Conservation (phyloP, 2,329 filamentous ascomycete species). For the Colletotrichum higginsianum region DNA sequence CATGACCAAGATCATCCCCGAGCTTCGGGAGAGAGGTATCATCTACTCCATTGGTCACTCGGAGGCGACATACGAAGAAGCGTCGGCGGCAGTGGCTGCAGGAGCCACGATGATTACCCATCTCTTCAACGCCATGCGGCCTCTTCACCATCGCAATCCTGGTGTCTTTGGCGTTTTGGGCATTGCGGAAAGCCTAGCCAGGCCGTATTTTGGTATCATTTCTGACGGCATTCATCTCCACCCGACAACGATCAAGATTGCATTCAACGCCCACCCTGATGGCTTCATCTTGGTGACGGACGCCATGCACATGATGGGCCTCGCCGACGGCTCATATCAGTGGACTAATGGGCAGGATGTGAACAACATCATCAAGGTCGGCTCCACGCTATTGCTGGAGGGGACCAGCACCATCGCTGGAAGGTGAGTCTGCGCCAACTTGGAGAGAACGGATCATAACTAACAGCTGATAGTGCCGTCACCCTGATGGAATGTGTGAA, state of each 20-base stretch:
- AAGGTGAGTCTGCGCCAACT: slow-evolving; percentile 64
- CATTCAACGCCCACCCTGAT: slow-evolving; percentile 86
- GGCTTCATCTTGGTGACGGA: slow-evolving; percentile 93
- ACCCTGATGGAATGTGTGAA: slow-evolving; percentile 86
- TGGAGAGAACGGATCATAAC: slow-evolving; percentile 16
- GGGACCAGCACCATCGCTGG: slow-evolving; percentile 85
- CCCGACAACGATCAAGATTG: slow-evolving; percentile 89
- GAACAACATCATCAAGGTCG: slow-evolving; percentile 77
- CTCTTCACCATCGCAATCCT: slow-evolving; percentile 91
- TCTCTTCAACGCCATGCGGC: slow-evolving; percentile 94
- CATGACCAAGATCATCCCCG: slow-evolving; percentile 78
- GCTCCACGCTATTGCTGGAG: slow-evolving; percentile 80
- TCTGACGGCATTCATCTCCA: slow-evolving; percentile 93
- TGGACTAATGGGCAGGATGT: slow-evolving; percentile 82
- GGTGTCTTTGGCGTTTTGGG: slow-evolving; percentile 91
- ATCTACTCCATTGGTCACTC: slow-evolving; percentile 88
- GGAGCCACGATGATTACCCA: slow-evolving; percentile 94
- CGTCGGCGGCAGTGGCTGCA: slow-evolving; percentile 77
- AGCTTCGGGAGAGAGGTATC: slow-evolving; percentile 76
- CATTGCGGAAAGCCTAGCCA: slow-evolving; percentile 67
- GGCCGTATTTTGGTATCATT: slow-evolving; percentile 91
- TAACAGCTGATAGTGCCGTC: slow-evolving; percentile 65
- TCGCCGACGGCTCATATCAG: slow-evolving; percentile 86
- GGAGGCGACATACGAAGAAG: slow-evolving; percentile 88
- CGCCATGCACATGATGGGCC: slow-evolving; percentile 88